Base-by-base conservation (phyloP, 164 flowering plant species). In the Aristolochia contorta region DNA sequence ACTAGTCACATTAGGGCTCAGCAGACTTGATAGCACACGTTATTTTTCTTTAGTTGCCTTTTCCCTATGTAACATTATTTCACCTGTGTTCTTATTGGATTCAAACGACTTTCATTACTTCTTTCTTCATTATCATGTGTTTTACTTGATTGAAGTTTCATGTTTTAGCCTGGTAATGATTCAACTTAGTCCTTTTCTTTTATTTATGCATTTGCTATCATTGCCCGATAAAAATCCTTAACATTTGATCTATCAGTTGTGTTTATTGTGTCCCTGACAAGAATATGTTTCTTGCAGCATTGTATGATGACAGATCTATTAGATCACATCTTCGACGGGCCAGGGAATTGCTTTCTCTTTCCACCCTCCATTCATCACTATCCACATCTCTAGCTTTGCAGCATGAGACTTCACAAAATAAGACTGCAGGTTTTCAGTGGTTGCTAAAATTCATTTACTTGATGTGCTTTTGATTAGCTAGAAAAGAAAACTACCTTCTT, bases 321-420 rank as follows among this genome's bases (percentile, higher is more conserved):
- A 78, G 97, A 70, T 89, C 96, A 63, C 96, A 94, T 75, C 83
- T 91, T 69, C 86, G 85, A 51, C 97, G 99, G 45, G 78, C 93
- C 7, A 76, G 93, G 64, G 99, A 91, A 65, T 74, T 94, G 73
- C 84, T 94, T 61, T 88, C 93, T 69, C 82, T 89, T 57, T 83
- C 95, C 15, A 72, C 82, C 15, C 84, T 85, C 71, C 96, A 87
- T 73, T 73, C 91, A 12, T 94, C 99, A 18, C 61, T 91, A 32
- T 91, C 99, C 67, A 85, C 99, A 65, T 77, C 87, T 45, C 93
- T 91, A 69, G 96, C 97, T 7, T 65, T 89, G 54, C 89, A 86
- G 67, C 81, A 82, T 67, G 99, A 91, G 74, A 65, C 77, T 12
- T 63, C 74, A n/a, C 81, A 82, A 65, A 80, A 65, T 47, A 71